phyloP scores from a whole-genome alignment of 345 rosid genomes.

The Lepidium didymum region DNA sequence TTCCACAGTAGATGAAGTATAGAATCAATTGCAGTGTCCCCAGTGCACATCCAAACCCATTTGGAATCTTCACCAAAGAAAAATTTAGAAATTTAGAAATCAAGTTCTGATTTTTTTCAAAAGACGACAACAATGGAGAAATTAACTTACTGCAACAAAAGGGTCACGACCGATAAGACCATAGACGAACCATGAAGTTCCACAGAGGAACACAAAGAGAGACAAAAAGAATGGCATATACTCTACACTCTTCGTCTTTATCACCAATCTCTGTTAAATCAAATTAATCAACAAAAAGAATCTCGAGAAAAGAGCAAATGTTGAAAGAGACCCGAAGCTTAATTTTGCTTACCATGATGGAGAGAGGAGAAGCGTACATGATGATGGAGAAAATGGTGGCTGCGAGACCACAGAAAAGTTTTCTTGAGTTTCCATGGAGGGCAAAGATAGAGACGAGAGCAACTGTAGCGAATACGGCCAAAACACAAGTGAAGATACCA shows the following conservation, averaged over 20 bases:
- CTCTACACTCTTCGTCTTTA: slow-evolving; percentile 91
- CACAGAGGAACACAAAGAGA: slow-evolving; percentile 82
- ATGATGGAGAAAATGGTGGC: slow-evolving; percentile 82
- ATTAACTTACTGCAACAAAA: slow-evolving; percentile 64
- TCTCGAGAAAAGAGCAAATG: neutral
- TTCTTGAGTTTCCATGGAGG: slow-evolving; percentile 58
- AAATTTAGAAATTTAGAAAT: neutral
- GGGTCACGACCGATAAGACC: slow-evolving; percentile 86
- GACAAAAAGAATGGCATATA: slow-evolving; percentile 96
- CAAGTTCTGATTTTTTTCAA: neutral
- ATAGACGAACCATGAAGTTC: slow-evolving; percentile 90
- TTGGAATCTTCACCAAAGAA: slow-evolving; percentile 52
- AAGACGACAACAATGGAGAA: neutral
- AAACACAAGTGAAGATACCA: slow-evolving; percentile 47
- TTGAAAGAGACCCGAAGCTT: neutral
- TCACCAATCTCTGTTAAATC: slow-evolving; percentile 66
- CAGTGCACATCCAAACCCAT: slow-evolving; percentile 79
- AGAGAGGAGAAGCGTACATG: slow-evolving; percentile 96
- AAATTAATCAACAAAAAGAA: neutral
- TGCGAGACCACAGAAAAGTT: slow-evolving; percentile 76
- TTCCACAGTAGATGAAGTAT: slow-evolving; percentile 65
- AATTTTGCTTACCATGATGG: slow-evolving; percentile 65
- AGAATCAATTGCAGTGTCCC: slow-evolving; percentile 72
- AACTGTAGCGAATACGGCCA: slow-evolving; percentile 46
- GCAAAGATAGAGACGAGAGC: slow-evolving; percentile 64